Conservation (phyloP, 495 filamentous ascomycete genomes). For the Xylaria cubensis region DNA sequence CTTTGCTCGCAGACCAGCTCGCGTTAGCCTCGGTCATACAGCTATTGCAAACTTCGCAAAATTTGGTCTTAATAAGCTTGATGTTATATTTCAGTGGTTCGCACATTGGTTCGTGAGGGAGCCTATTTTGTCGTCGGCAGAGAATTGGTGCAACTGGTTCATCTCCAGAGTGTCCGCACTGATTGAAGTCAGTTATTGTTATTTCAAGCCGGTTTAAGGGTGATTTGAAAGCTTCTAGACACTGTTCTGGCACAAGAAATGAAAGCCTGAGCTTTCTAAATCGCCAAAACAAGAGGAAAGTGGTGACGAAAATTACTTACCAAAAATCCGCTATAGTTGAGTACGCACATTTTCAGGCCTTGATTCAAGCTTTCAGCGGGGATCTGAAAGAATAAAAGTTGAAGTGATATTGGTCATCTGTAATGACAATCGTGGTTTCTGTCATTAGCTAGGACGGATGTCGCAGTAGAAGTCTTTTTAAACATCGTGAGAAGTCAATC, state of each 20-base stretch:
- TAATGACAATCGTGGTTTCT: background rate
- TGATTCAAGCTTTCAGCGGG: background rate
- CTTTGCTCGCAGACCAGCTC: background rate
- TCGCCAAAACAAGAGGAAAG: background rate
- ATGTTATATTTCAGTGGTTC: conserved; percentile 1
- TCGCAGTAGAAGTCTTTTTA: background rate
- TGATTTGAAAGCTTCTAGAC: background rate
- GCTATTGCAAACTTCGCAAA: background rate
- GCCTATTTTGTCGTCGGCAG: background rate
- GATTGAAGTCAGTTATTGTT: background rate
- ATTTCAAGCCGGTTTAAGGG: background rate
- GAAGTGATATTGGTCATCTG: background rate
- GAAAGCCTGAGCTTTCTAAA: background rate
- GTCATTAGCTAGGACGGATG: background rate
- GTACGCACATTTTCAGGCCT: background rate
- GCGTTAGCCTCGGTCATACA: background rate
- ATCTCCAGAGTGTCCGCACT: background rate
- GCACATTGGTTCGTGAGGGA: conserved; percentile 6
- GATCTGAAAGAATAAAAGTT: background rate
- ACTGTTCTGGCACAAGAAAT: background rate
- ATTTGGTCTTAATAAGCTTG: background rate
- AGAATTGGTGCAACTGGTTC: background rate
- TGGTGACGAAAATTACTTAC: background rate
- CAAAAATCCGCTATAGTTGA: background rate
- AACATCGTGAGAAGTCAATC: background rate